Percentiles rank a stretch among this genome's conserved stretches.
These are phyloP conservation scores for Teratosphaeria gauchensis DNA, from an alignment of 2,329 filamentous ascomycete genomes.

Conservation along the genomic window DNA sequence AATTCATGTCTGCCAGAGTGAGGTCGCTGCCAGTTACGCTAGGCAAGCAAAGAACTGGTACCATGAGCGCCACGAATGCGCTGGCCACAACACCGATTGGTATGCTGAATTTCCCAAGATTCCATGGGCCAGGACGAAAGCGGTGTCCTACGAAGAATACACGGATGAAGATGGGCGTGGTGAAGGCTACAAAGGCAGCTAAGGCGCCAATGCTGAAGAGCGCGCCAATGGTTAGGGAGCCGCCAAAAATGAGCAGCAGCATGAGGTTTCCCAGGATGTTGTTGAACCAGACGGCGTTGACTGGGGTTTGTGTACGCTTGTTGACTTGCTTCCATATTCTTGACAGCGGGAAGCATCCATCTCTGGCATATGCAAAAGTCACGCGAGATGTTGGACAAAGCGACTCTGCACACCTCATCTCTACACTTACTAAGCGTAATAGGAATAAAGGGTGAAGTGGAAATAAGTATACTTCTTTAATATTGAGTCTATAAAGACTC, in stretches of 20 bases:
- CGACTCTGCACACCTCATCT: no score
- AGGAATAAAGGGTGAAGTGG: no score
- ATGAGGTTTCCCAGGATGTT: conserved; percentile 49
- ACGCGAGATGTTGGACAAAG: no score
- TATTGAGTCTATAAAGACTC: no score
- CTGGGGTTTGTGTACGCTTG: conserved; percentile 51
- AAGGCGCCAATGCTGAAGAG: conserved; percentile 63
- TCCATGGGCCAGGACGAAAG: conserved; percentile 60
- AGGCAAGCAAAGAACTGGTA: conserved; percentile 59
- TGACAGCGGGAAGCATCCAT: conserved; percentile 58
- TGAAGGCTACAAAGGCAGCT: conserved; percentile 55
- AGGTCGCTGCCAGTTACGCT: conserved; percentile 47
- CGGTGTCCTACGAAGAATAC: conserved; percentile 51
- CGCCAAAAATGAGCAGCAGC: conserved; percentile 56
- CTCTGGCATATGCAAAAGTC: conserved; percentile 53
- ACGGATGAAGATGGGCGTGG: conserved; percentile 49
- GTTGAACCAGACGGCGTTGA: conserved; percentile 63
- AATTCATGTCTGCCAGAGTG: conserved; percentile 51
- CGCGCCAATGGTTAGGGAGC: conserved; percentile 53
- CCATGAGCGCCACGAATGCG: conserved; percentile 54
- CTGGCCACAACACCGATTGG: conserved; percentile 49
- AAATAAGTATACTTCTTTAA: no score
- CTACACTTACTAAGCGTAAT: no score
- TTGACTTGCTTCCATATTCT: conserved; percentile 53
- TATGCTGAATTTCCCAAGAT: conserved; percentile 51